These are phyloP conservation scores for Clavaria fumosa DNA, from an alignment of 768 basidiomycete species.

Conservation along the genomic window DNA sequence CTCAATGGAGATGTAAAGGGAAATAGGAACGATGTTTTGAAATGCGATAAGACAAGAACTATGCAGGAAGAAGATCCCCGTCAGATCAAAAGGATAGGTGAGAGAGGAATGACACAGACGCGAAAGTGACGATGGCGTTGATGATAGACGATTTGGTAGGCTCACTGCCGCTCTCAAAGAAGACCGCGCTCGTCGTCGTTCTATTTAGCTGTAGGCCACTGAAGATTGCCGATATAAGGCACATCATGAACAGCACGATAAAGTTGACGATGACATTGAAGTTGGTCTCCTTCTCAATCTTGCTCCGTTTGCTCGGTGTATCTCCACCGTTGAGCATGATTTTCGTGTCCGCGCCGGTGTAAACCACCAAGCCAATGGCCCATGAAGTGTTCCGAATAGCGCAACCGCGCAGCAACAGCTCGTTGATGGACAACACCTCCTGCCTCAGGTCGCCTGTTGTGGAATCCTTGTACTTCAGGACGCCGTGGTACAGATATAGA, in stretches of 20 bases:
- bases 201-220: constrained; percentile 56
- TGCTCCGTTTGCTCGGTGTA: constrained; percentile 91
- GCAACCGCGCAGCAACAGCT: constrained; percentile 84
- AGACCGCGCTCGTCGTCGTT: constrained; percentile 46
- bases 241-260: constrained; percentile 59
- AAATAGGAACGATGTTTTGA: constrained; percentile 94
- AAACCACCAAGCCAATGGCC: constrained; percentile 88
- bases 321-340: constrained; percentile 87
- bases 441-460: constrained; percentile 34
- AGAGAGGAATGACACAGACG: no score
- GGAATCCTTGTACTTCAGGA: constrained; percentile 57
- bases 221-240: constrained; percentile 56
- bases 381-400: constrained; percentile 80
- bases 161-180: constrained; percentile 56
- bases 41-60: constrained; percentile 91
- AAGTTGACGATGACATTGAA: constrained; percentile 97
- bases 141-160: constrained; percentile 44
- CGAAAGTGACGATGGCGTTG: constrained; percentile 80
- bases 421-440: constrained; percentile 77
- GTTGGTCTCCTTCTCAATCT: constrained; percentile 97
- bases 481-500: constrained; percentile 79
- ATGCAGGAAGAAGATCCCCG: no score
- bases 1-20: constrained; percentile 94
- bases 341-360: constrained; percentile 86
- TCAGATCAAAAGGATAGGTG: no score